Evolutionary conservation across 2,329 filamentous ascomycete genomes (phyloP), one percentile per base, ranked within the genome.

Genomic region (Byssoonygena ceratinophila): DNA sequence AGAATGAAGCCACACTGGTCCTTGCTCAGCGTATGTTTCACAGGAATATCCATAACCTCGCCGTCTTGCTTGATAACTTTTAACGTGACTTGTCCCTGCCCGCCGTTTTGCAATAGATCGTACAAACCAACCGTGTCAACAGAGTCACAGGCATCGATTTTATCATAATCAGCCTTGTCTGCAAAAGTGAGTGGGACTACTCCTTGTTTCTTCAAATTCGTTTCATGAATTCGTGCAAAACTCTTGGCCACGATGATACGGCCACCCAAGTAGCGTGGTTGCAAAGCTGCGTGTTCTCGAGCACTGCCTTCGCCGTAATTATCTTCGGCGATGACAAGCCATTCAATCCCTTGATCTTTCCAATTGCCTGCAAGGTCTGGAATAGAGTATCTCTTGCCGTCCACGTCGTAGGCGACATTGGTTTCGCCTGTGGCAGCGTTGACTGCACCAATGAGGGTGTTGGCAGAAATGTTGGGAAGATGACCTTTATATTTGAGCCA

Each of bases 401-500:
- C 83, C 54, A 85, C 73, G 68, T 98, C 92, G 72, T 94, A 92
- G 4, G 91, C 92, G 18, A 80, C 83, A 69, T 97, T 97, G 58
- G 92, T 90, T 70, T 95, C 90, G 60, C 84, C 85, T 0, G 91
- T 98, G 57, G 87, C 87, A 40, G 86, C 89, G 70, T 96, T 96
- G 66, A 90, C 78, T 55, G 92, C 92, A 51, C 89, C 92, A 72
- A 96, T 96, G 59, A 98, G 81, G 1, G 92, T 98, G 79, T 98
- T 98, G 66, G 88, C 88, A 61, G 84, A 86, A 69, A 98, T 98
- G 76, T 98, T 98, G 68, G 92, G 88, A 57, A 98, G 81, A 71
- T 98, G 92, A 57, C 92, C 92, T 77, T 97, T 97, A 81, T 97
- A 98, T 73, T 97, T 97, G 60, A 98, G 81, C 91, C 91, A 97